Evolutionary conservation across 2,329 filamentous ascomycete species (phyloP), one percentile per base, ranked within the genome.

Genomic region (Dactylellina sp.): DNA sequence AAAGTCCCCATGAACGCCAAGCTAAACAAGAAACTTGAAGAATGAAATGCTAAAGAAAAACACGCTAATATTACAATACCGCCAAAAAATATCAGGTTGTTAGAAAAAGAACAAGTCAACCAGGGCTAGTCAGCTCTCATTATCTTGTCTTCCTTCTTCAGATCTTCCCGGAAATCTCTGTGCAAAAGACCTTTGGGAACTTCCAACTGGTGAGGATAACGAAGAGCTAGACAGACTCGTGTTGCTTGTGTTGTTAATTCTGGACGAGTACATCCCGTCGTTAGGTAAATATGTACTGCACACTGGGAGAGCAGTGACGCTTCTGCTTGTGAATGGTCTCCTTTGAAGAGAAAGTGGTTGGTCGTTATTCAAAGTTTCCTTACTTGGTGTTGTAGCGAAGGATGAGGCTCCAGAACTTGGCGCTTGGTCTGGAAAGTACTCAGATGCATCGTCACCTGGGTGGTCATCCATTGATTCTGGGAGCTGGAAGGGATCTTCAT

Each of bases 401-500:
- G 53, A 56, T 9, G 66, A 64, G 16, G 55, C 42, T 16, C 22
- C 42, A 2, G 49, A 60, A 28, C 24, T 44, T 2, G 59, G 24
- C 7, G 55, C 42, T 25, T 32, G 68, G 3, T 65, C 60, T n/a
- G 40, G 37, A 7, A 65, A 56, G 20, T 47, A 47, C 11, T 14
- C 61, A 5, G 39, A 11, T 2, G 12, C 14, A 42, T 59, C 53
- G 20, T 61, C 46, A 2, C 18, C 28, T 18, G 35, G 24, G n/a
- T 39, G 44, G 20, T 65, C 60, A 11, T 72, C 68, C 14, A 72
- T 39, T 14, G 68, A 60, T 61, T 59, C 60, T 9, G 68, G 68
- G 1, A 72, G 32, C 20, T 72, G 60, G 16, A 72, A 72, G 12
- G 53, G 44, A 24, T 75, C 55, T 44, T 75, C 71, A 35, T 75